These are phyloP conservation scores for Backusella circina DNA, from an alignment of 192 early-diverging fungal genomes.

Conservation along the genomic window DNA sequence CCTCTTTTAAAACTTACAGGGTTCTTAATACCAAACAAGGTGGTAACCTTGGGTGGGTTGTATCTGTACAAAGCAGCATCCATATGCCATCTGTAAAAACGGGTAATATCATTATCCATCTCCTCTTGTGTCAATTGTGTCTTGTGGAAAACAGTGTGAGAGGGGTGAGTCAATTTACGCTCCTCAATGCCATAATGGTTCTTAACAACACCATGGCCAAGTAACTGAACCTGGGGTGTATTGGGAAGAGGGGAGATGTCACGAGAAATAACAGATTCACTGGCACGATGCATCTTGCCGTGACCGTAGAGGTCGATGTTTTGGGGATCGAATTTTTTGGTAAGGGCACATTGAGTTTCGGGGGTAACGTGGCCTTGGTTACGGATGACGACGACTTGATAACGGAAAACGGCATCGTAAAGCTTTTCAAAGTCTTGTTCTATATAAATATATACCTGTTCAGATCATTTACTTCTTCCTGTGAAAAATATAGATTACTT, in stretches of 20 bases:
- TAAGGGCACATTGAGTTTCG: conserved; percentile 25
- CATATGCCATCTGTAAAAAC: conserved; percentile 39
- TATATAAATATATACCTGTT: conserved; percentile 3
- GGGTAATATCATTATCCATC: conserved; percentile 24
- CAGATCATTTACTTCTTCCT: background rate
- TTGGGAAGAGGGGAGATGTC: conserved; percentile 30
- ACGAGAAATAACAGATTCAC: conserved; percentile 26
- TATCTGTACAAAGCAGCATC: conserved; percentile 33
- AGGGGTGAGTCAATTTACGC: conserved; percentile 27
- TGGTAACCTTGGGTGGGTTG: conserved; percentile 32
- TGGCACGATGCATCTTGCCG: conserved; percentile 24
- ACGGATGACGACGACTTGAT: conserved; percentile 31
- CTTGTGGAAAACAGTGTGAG: conserved; percentile 29
- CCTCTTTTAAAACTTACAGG: conserved; percentile 29
- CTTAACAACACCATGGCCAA: conserved; percentile 29
- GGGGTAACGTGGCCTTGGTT: conserved; percentile 28
- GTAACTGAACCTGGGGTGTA: conserved; percentile 28
- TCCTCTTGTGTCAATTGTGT: conserved; percentile 24
- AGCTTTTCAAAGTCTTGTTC: conserved; percentile 30
- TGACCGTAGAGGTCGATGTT: conserved; percentile 32
- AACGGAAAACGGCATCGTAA: conserved; percentile 27
- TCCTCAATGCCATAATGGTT: conserved; percentile 32
- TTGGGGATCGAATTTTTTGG: conserved; percentile 29
- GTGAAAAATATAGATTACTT: background rate
- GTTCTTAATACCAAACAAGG: conserved; percentile 30